Evolutionary conservation across 129 eudicot species (phyloP), one percentile per base, ranked within the genome.

Genomic region (Calendula officinalis): DNA sequence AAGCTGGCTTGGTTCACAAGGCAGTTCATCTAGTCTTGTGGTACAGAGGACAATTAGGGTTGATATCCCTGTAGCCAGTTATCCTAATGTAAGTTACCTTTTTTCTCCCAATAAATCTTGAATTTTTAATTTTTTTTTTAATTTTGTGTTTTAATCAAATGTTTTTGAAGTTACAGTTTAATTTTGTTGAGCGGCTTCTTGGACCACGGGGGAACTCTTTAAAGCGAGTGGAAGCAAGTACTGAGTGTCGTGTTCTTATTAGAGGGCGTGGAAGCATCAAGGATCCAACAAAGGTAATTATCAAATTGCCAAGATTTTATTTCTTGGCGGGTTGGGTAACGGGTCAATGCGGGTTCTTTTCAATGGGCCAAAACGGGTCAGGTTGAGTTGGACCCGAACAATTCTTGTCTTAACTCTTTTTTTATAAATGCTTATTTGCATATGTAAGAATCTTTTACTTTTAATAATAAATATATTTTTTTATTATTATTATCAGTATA

Each of bases 211-310:
- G 96, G 57, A 88, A 92, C 81, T 92, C 99, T 51, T 85, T 92
- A 43, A 92, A 92, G 82, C 95, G 95, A 69, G 96, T 92, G 13
- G 99, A 92, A 86, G 96, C 89, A 60, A 86, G 73, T 78, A 92
- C 96, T 2, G 96, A 88, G 7, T 92, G 99, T 55, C 99, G 99
- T 72, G 95, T 92, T 72, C 82, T 92, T 51, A 92, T 92, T n/a
- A 81, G 99, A 71, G 99, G 99, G 11, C 96, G 96, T 73, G 99
- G 99, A 64, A 92, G 99, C 78, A 92, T 92, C 80, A 92, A 92
- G 84, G 99, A 92, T 82, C 99, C 96, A 64, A 62, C 75, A 17
- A 88, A 90, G 95, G 99, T 92, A 70, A 78, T 72, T n/a, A 55
- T 51, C 6, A 15, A 9, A 12, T n/a, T 50, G 34, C n/a, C 30